Conservation (phyloP, 805 yeast genomes). For the Ogataea paraovalis region DNA sequence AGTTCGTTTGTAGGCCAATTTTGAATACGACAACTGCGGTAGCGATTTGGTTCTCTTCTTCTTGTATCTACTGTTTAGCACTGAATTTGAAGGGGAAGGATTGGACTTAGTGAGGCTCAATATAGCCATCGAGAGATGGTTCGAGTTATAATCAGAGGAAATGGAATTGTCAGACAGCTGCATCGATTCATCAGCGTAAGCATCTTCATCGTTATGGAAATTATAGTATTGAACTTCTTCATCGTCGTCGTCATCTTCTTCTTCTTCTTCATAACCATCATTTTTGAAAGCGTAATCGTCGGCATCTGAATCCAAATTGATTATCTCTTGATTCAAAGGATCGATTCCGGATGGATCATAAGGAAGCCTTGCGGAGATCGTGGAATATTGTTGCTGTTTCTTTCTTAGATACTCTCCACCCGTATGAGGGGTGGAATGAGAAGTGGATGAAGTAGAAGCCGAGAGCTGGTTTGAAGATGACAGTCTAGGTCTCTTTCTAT, state of each 20-base stretch:
- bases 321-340: conserved; percentile 24
- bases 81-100: conserved; percentile 1
- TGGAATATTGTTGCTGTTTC: conserved; percentile 19
- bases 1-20: conserved; percentile 35
- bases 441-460: conserved; percentile 1
- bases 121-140: conserved; percentile 15
- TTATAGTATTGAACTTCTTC: conserved; percentile 7
- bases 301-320: conserved; percentile 40
- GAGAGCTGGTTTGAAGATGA: conserved; percentile 15
- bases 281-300: conserved; percentile 32
- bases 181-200: conserved; percentile 6
- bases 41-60: conserved; percentile 49
- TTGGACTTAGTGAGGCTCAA: conserved; percentile 13
- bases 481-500: conserved; percentile 38
- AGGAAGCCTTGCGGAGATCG: not conserved
- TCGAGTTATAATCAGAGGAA: conserved; percentile 15
- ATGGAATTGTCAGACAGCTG: conserved; percentile 5
- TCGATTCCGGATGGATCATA: not conserved
- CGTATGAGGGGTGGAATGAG: not conserved
- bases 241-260: conserved; percentile 9
- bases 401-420: conserved; percentile 23
- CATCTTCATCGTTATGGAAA: conserved; percentile 9
- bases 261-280: conserved; percentile 13
- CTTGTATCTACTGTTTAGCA: conserved; percentile 3
- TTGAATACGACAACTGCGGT: conserved; percentile 51